Base-by-base conservation (phyloP, 2,329 filamentous ascomycete species). In the Pseudocercospora macadamiae region DNA sequence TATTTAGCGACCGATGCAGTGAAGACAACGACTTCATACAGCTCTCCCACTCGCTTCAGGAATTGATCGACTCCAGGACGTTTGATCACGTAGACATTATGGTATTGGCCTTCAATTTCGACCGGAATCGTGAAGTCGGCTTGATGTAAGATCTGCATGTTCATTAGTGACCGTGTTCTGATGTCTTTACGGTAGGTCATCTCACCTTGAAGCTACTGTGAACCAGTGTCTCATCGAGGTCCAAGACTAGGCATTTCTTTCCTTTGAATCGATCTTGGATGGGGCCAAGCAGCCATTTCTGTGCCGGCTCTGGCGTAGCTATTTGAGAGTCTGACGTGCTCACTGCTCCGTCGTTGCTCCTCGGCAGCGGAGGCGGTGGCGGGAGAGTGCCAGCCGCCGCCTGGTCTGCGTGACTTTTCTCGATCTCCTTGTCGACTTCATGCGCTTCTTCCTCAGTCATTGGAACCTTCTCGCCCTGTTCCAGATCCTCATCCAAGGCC, bases 161-260 rank as follows among this genome's bases (percentile, higher is more conserved):
- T 21, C 14, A 51, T 64, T n/a, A 52, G 54, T 42, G n/a, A n/a
- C n/a, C n/a, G n/a, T n/a, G n/a, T n/a, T n/a, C n/a, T n/a, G n/a
- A n/a, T n/a, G n/a, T n/a, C n/a, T n/a, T n/a, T n/a, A n/a, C n/a
- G n/a, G n/a, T n/a, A n/a, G n/a, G n/a, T n/a, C n/a, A n/a, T n/a
- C n/a, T n/a, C n/a, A 96, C 93, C 85, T 99, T 99, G 79, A 99
- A 99, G 68, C 95, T 97, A 75, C 95, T 97, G 79, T 99, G 95
- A 21, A 99, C 95, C 53, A 99, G 79, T 1, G 95, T 99, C 76
- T 99, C 95, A 68, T 99, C 95, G 61, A 99, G 80, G 79, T 99
- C 95, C 45, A 99, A 83, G 16, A 99, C 93, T 37, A 99, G 80
- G 70, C 95, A 99, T 76, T 99, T 99, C 72, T 90, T 88, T 25